Conservation (phyloP, 768 basidiomycete species). For the Rossbeevera mucosa region DNA sequence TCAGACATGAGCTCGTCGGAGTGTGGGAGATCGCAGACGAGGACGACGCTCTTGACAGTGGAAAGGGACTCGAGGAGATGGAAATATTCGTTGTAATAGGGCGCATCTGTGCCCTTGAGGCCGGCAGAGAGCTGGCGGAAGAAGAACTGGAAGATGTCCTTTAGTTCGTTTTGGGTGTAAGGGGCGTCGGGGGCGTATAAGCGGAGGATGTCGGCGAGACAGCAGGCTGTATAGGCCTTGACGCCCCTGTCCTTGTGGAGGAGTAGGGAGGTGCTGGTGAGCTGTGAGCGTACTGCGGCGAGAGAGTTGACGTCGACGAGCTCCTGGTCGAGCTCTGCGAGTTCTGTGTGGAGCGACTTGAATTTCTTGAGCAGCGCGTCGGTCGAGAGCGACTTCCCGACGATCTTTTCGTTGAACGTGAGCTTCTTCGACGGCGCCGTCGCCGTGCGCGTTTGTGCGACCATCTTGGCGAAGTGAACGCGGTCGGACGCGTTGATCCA, state of each 20-base stretch:
- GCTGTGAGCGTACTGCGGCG: slow-evolving; percentile 64
- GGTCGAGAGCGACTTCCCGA: slow-evolving; percentile 69
- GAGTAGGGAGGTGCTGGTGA: slow-evolving; percentile 73
- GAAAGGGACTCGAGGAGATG: slow-evolving; percentile 92
- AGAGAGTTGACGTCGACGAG: slow-evolving; percentile 72
- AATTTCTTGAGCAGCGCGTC: slow-evolving; percentile 86
- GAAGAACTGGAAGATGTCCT: slow-evolving; percentile 98
- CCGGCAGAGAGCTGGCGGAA: slow-evolving; percentile 75
- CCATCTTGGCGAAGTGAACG: slow-evolving; percentile 40
- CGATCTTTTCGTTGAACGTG: slow-evolving; percentile 76
- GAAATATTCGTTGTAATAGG: slow-evolving; percentile 91
- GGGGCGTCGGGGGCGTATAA: slow-evolving; percentile 97
- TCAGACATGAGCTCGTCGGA: slow-evolving; percentile 81
- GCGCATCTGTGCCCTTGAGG: slow-evolving; percentile 69
- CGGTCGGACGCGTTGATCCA: slow-evolving; percentile 5
- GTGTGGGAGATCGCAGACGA: slow-evolving; percentile 87
- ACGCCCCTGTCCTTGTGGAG: slow-evolving; percentile 95
- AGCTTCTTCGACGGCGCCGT: slow-evolving; percentile 56
- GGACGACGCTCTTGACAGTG: slow-evolving; percentile 90
- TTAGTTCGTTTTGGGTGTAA: slow-evolving; percentile 80
- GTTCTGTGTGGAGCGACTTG: slow-evolving; percentile 68
- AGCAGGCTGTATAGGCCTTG: slow-evolving; percentile 92
- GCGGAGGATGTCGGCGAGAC: slow-evolving; percentile 88
- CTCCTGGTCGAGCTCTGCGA: slow-evolving; percentile 87
- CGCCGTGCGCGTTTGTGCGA: slow-evolving; percentile 66